Evolutionary conservation across 2,329 filamentous ascomycete genomes (phyloP).

Genomic region (Sphaerulina vaccinii): DNA sequence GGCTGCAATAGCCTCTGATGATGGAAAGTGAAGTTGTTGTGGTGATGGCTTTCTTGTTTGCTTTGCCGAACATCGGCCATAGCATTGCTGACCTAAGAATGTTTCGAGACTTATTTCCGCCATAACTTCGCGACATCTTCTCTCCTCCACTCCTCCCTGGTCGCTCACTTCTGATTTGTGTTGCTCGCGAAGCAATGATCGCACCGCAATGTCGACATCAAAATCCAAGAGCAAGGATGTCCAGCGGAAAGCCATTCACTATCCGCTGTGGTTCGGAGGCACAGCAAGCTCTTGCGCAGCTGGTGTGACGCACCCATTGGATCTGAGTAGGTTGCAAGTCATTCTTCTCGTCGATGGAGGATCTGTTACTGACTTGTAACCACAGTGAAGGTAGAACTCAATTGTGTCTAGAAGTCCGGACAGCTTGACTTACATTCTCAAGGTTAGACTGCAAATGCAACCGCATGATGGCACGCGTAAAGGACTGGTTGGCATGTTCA

Average conservation of each 20-base stretch:
- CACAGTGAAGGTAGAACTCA: conserved; percentile 47
- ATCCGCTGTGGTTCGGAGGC: conserved; percentile 82
- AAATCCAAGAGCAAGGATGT: conserved; percentile 46
- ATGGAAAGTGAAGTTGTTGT: background rate
- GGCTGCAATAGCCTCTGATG: background rate
- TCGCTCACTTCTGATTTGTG: background rate
- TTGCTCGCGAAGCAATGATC: conserved; percentile 35
- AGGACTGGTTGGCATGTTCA: conserved; percentile 82
- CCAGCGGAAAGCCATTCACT: conserved; percentile 41
- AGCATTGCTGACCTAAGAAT: background rate
- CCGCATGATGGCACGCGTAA: conserved; percentile 66
- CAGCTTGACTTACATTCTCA: conserved; percentile 22
- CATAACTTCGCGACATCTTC: background rate
- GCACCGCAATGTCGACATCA: conserved; percentile 42
- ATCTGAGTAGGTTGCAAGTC: conserved; percentile 66
- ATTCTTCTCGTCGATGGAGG: background rate
- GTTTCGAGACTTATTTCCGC: background rate
- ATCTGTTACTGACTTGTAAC: conserved; percentile 35
- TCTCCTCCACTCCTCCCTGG: background rate
- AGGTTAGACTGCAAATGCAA: conserved; percentile 88
- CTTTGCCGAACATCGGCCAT: background rate
- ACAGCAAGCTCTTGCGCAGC: conserved; percentile 91
- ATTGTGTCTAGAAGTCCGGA: conserved; percentile 3
- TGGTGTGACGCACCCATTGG: conserved; percentile 86
- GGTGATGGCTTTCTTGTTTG: background rate